phyloP scores from a whole-genome alignment of 2,329 filamentous ascomycete species.

The Clarireedia homoeocarpa region DNA sequence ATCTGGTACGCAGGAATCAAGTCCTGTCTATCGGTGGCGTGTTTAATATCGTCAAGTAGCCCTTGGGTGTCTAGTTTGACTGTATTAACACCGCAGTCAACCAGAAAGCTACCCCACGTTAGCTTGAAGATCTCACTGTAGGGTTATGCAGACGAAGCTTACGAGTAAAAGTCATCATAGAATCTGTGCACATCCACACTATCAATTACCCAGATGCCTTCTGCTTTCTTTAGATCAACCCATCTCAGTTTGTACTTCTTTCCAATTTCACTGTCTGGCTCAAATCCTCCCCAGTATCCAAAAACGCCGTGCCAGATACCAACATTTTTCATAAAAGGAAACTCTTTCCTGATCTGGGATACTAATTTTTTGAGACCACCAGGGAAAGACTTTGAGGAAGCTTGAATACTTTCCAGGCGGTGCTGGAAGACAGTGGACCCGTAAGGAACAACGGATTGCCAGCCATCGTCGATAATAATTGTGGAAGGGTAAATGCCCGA shows the following conservation, averaged over 20 bases:
- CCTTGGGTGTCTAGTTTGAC: conserved; percentile 15
- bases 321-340: conserved; percentile 13
- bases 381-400: conserved; percentile 7
- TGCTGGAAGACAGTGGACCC: conserved; percentile 11
- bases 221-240: conserved; percentile 8
- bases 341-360: background rate
- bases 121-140: background rate
- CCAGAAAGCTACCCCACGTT: conserved; percentile 8
- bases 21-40: background rate
- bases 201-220: conserved; percentile 12
- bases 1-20: conserved; percentile 10
- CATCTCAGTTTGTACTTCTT: conserved; percentile 9
- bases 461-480: conserved; percentile 16
- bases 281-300: conserved; percentile 14
- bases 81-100: conserved; percentile 8
- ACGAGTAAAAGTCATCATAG: conserved; percentile 16
- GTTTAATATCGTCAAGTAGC: conserved; percentile 7
- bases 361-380: conserved; percentile 9
- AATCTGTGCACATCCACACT: conserved; percentile 7
- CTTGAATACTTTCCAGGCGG: background rate
- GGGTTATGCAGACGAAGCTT: background rate
- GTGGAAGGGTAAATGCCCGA: conserved; percentile 12
- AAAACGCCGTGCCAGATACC: conserved; percentile 16
- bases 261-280: conserved; percentile 8
- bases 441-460: conserved; percentile 11